Base-by-base conservation (phyloP, 148 eudicot genomes). In the Bassia scoparia region DNA sequence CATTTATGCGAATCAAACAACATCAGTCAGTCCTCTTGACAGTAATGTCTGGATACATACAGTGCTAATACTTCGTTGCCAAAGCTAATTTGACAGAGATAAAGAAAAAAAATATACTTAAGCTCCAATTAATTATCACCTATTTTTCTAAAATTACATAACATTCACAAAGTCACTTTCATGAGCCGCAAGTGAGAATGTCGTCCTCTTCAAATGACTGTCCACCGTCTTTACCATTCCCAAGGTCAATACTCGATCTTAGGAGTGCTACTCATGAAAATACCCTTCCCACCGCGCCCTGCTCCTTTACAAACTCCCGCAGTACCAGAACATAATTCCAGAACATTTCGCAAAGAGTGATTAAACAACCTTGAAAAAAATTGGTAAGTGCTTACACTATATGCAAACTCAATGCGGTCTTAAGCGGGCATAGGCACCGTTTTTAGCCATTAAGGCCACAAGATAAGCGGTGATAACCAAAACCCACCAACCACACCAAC, bases 161-260 rank as follows among this genome's bases (percentile, higher is more conserved):
- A n/a, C n/a, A n/a, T n/a, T n/a, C n/a, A n/a, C n/a, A n/a, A 92
- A 71, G 75, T 86, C 91, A 60, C 97, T 18, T 81, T 89, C 98
- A 94, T 94, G 37, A 94, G 89, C 74, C 98, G 50, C 97, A n/a
- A 94, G 98, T 11, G 98, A 94, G 73, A 94, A 94, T 72, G n/a
- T 94, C 98, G 27, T 94, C 98, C 78, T 94, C 98, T 81, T 94
- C 98, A 2, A 94, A n/a, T 78, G 24, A 91, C 79, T 78, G n/a
- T n/a, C 89, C 78, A 18, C 98, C 98, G 54, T 95, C 98, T 85
- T 95, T 95, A 21, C 98, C 98, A 65, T 95, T 97, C 98, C 98
- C 91, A 23, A 93, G 83, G 81, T 88, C 90, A 41, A 76, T 85
- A 84, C 37, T 79, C 84, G 77, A 95, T 80, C 63, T 50, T 78